Conservation (phyloP, 345 rosid genomes). For the Aethionema arabicum region DNA sequence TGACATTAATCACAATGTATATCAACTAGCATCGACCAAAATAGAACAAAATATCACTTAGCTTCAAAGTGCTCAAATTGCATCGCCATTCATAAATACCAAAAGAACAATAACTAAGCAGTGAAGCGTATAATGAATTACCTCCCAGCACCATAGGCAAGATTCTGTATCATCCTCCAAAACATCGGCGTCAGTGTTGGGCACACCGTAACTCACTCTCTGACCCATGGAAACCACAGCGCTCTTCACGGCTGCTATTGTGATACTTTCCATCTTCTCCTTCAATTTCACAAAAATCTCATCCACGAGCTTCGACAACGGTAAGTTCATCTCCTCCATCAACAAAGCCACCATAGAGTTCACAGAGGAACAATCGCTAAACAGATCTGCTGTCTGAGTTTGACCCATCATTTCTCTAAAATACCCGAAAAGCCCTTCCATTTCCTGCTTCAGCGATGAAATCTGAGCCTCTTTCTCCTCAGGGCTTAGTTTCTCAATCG, state of each 20-base stretch:
- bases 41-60: not conserved
- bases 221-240: slow-evolving; percentile 69
- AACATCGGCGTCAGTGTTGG: slow-evolving; percentile 70
- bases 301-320: slow-evolving; percentile 65
- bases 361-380: slow-evolving; percentile 38
- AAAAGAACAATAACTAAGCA: not conserved
- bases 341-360: slow-evolving; percentile 56
- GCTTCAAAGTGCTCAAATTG: not conserved
- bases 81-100: not conserved
- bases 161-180: slow-evolving; percentile 65
- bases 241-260: slow-evolving; percentile 55
- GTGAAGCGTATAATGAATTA: slow-evolving; percentile 19
- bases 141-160: slow-evolving; percentile 99
- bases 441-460: slow-evolving; percentile 44
- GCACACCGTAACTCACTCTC: slow-evolving; percentile 71
- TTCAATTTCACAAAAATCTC: slow-evolving; percentile 44
- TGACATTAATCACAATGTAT: not conserved
- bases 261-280: slow-evolving; percentile 36
- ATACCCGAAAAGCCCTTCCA: slow-evolving; percentile 53
- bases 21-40: not conserved
- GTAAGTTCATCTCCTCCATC: slow-evolving; percentile 70
- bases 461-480: slow-evolving; percentile 52
- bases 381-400: slow-evolving; percentile 30
- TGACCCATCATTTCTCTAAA: slow-evolving; percentile 44
- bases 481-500: slow-evolving; percentile 22